A percentile compares a stretch with the other conserved stretches of the same genome.
Conservation (phyloP, 306 rosid genomes). For the Pueraria montana region DNA sequence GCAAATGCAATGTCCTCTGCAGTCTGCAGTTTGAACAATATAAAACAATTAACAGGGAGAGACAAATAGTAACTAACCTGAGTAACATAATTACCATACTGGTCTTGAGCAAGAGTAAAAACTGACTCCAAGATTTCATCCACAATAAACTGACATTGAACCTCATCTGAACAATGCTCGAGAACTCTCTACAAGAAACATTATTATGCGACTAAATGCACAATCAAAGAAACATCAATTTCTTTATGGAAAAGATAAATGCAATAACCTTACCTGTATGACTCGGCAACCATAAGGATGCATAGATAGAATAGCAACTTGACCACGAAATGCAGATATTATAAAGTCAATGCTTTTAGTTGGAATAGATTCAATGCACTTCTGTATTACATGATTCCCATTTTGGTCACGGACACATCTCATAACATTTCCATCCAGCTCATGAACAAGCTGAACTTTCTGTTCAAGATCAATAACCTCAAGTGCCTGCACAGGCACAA, state of each 20-base stretch:
- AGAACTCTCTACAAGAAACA: slow-evolving; percentile 67
- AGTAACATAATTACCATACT: slow-evolving; percentile 75
- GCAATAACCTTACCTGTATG: slow-evolving; percentile 59
- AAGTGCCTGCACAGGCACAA: slow-evolving; percentile 60
- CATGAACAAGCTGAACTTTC: slow-evolving; percentile 68
- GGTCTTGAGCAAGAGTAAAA: slow-evolving; percentile 69
- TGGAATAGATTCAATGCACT: slow-evolving; percentile 71
- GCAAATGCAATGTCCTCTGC: too few relatives aligned
- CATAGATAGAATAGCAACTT: slow-evolving; percentile 62
- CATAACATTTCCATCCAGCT: slow-evolving; percentile 72
- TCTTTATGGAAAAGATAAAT: slow-evolving; percentile 14
- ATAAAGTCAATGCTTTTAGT: slow-evolving; percentile 58
- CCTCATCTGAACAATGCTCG: slow-evolving; percentile 66
- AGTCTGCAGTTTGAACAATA: too few relatives aligned
- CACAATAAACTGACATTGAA: slow-evolving; percentile 69
- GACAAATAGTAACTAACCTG: slow-evolving; percentile 57
- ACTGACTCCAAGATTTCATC: slow-evolving; percentile 74
- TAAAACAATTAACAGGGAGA: neutral
- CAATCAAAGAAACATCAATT: slow-evolving; percentile 8
- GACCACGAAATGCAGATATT: slow-evolving; percentile 67
- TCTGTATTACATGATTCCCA: slow-evolving; percentile 79
- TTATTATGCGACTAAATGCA: slow-evolving; percentile 18
- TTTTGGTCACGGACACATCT: slow-evolving; percentile 74
- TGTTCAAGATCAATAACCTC: slow-evolving; percentile 73
- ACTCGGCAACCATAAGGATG: slow-evolving; percentile 80